Evolutionary conservation across 2,329 filamentous ascomycete species (phyloP), one percentile per base, ranked within the genome.

Genomic region (Orbilia javanica): DNA sequence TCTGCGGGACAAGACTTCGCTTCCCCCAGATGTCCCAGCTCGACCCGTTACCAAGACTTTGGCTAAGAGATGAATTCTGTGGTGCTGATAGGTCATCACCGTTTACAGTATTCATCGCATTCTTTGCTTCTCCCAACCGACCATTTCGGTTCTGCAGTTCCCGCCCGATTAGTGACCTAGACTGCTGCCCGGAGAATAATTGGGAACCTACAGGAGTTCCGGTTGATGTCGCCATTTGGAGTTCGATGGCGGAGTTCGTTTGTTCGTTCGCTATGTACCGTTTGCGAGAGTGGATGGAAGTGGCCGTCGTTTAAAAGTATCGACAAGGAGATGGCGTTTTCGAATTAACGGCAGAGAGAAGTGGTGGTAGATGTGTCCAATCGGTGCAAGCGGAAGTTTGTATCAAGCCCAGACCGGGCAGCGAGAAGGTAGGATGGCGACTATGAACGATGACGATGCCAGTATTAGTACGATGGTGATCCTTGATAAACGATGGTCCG

Each of bases 381-480:
- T 62, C 48, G 31, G 27, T 57, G 18, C 53, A n/a, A 22, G 22
- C 25, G 31, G 55, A 15, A 22, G 25, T 75, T 63, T 53, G 71
- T 52, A 64, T 72, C 57, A 46, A 31, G 67, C 74, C 74, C 74
- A 67, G 46, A 42, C 27, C 53, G 67, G 67, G 74, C 74, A 64
- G 48, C 22, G 57, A 46, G 15, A 55, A 46, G 36, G 29, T 44
- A 52, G 20, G 44, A 55, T 55, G 31, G 6, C 31, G 34, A 46
- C 68, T 72, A 64, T 20, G 22, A 39, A 70, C 44, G 44, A 44
- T 29, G 13, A 13, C 11, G 46, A 25, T 22, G 77, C 83, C 80
- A 85, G 86, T 80, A 85, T 86, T 80, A 67, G 65, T 67, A 73
- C 53, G 44, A 60, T 66, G 20, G 29, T 11, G 31, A 29, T 22